Evolutionary conservation across 176 grass and related monocot genomes (phyloP), one percentile per base, ranked within the genome.

Genomic region (Avena sativa): DNA sequence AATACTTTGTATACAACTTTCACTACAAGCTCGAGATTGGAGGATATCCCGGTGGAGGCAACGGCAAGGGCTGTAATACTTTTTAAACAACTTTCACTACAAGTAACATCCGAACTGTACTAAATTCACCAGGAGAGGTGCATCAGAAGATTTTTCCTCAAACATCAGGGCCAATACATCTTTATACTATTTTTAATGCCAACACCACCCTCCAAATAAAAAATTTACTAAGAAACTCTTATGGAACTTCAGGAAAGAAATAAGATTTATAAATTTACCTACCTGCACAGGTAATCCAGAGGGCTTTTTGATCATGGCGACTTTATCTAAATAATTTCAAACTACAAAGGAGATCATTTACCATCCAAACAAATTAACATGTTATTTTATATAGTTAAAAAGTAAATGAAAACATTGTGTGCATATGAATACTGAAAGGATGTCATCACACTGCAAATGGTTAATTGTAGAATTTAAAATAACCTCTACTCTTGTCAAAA

Each of bases 241-340:
- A 15, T 81, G 9, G 58, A 46, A 82, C 11, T 50, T 58, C 71
- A 74, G 8, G 51, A 88, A 78, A 85, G 4, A 60, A 14, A n/a
- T 32, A 67, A 74, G 20, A 11, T 20, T 40, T 43, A 67, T 56
- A 89, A 78, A 34, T 30, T 52, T 71, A 87, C 78, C 30, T 93
- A 98, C 95, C 88, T 98, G 95, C 14, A 95, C 88, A 3, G 91
- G 86, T 88, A 95, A 86, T 77, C 95, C 91, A 73, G 89, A 86
- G 66, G 95, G 93, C 83, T 93, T 98, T 67, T 95, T 98, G 48
- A 98, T 38, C 58, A 90, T 89, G 71, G 92, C 90, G 44, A 84
- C 88, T 23, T 80, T 78, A 84, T 98, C 93, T 93, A 83, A 91
- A 60, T 6, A 43, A 67, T 86, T 81, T 30, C 12, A 85, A 57